A percentile compares a stretch with the other conserved stretches of the same genome.
These are phyloP conservation scores for Exophiala sp. DNA, from an alignment of 2,329 filamentous ascomycete genomes.

Conservation along the genomic window DNA sequence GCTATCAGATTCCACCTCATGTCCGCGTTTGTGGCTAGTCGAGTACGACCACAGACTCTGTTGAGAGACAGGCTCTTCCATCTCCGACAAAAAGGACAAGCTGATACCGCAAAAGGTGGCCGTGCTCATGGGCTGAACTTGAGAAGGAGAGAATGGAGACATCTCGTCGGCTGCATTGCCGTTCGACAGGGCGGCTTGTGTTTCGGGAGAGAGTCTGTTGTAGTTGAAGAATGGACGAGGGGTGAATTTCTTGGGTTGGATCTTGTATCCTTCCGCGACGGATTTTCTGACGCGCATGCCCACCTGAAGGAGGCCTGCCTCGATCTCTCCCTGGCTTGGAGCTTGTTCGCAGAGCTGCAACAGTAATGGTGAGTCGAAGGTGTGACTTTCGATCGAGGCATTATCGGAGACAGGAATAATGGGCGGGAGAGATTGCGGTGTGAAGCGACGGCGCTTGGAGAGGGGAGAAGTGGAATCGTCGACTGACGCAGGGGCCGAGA, in stretches of 20 bases:
- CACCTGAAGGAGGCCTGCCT: conserved; percentile 81
- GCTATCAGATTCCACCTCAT: conserved; percentile 36
- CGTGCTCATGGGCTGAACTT: conserved; percentile 52
- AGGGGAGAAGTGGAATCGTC: conserved; percentile 22
- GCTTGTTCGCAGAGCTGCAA: conserved; percentile 37
- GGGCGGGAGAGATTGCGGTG: conserved; percentile 36
- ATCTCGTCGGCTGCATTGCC: conserved; percentile 12
- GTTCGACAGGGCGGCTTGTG: conserved; percentile 22
- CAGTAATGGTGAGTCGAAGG: conserved; percentile 33
- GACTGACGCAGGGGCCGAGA: conserved; percentile 4
- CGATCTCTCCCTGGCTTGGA: conserved; percentile 48
- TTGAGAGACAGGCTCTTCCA: conserved; percentile 37
- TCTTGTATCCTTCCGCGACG: conserved; percentile 88
- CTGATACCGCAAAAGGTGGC: conserved; percentile 27
- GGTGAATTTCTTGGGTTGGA: conserved; percentile 29
- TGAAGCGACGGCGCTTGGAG: conserved; percentile 44
- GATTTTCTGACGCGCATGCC: conserved; percentile 94
- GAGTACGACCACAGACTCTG: conserved; percentile 37
- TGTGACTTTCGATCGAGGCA: conserved; percentile 24
- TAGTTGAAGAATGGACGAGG: conserved; percentile 27
- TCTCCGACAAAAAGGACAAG: conserved; percentile 33
- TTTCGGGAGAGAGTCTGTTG: conserved; percentile 25
- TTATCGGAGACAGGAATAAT: conserved; percentile 23
- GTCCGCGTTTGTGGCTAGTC: conserved; percentile 42
- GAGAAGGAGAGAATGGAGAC: conserved; percentile 38